These are phyloP conservation scores for Acacia melanoxylon DNA, from an alignment of 306 rosid species.

Conservation along the genomic window DNA sequence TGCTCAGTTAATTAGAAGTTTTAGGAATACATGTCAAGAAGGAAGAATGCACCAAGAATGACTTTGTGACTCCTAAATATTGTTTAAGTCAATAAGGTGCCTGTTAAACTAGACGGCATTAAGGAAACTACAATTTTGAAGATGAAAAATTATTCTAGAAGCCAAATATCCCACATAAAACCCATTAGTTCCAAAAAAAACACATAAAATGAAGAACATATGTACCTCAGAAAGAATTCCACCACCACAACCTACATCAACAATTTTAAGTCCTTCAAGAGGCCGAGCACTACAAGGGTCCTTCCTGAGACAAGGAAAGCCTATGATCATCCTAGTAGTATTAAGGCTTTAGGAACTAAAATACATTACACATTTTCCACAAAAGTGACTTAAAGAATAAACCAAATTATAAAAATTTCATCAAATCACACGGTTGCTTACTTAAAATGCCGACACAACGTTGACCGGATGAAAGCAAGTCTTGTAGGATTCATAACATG, in stretches of 20 bases:
- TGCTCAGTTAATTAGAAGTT: too few relatives aligned
- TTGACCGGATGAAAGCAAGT: conserved; percentile 78
- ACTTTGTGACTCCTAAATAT: not conserved
- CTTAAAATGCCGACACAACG: conserved; percentile 84
- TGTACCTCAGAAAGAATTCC: conserved; percentile 92
- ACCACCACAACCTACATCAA: conserved; percentile 97
- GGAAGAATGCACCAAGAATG: not conserved
- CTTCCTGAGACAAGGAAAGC: conserved; percentile 61
- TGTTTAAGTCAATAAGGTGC: not conserved
- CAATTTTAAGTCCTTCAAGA: conserved; percentile 80
- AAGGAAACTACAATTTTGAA: not conserved
- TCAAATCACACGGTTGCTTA: conserved; percentile 19
- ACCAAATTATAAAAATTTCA: not conserved
- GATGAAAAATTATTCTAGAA: not conserved
- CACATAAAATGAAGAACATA: not conserved
- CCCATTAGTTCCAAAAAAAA: not conserved
- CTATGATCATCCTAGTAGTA: conserved; percentile 20
- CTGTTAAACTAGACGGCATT: not conserved
- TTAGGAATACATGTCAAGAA: not conserved
- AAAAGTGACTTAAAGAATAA: conserved; percentile 7
- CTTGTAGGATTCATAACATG: conserved; percentile 90
- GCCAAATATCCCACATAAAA: not conserved
- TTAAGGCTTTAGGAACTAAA: not conserved
- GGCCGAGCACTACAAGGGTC: conserved; percentile 70
- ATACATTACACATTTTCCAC: not conserved